Base-by-base conservation (phyloP, 2,329 filamentous ascomycete species). In the Botryotinia globosa region DNA sequence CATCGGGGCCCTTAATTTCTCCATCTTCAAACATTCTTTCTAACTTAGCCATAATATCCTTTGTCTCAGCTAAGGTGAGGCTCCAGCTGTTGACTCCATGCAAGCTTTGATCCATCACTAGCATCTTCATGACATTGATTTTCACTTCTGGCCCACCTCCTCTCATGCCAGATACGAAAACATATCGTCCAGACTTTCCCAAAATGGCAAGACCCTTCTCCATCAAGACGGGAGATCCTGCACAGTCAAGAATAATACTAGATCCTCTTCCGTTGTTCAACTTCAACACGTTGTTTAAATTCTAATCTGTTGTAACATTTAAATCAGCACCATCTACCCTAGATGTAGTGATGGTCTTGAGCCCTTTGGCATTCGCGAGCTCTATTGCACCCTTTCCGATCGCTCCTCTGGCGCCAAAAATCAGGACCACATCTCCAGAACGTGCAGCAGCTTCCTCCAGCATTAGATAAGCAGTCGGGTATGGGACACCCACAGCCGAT, bases 201-300 rank as follows among this genome's bases (percentile, higher is more conserved):
- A 71, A 44, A 42, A 71, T 64, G 20, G 29, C 44, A 56, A 71
- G 44, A 5, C 44, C 44, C 34, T 63, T 71, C 59, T 64, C 69
- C 58, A 42, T 64, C 32, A 71, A 42, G 2, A 14, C 58, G 1
- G 69, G 42, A 7, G 58, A 71, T 37, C 44, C 44, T 34, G 42
- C 69, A 42, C 32, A 64, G 58, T 71, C 69, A 63, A 71, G 25
- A 39, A 71, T 71, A 37, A 64, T 54, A n/a, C 18, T 59, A 6
- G 58, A 58, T 14, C 34, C 32, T 63, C 32, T 64, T 29, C 32
- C 69, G 7, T 18, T n/a, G 18, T 64, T 71, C 32, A 64, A 54
- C 3, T 71, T 58, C 32, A 71, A 64, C 32, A 71, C 69, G 9
- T 29, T 37, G 0, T 37, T 22, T 14, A 71, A 20, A 14, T 71